A percentile compares a stretch with the other conserved stretches of the same genome.
phyloP scores from a whole-genome alignment of 2,329 filamentous ascomycete species.

The Aspergillus chevalieri region DNA sequence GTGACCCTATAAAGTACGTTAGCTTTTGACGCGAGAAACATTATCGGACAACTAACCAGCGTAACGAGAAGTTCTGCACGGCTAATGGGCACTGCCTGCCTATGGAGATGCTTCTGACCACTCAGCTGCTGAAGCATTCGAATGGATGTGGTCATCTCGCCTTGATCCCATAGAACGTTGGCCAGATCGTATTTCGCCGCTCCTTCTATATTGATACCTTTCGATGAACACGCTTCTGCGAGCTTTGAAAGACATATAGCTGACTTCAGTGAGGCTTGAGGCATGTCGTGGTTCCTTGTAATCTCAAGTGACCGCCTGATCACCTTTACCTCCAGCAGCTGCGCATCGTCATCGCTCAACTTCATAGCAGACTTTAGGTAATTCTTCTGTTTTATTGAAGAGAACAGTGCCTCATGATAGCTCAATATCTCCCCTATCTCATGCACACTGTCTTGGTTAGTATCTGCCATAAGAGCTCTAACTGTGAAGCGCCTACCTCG shows the following conservation, averaged over 20 bases:
- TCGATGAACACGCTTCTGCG: constrained; percentile 59
- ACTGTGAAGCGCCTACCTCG: constrained; percentile 52
- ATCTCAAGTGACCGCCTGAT: constrained; percentile 69
- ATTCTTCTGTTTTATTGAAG: constrained; percentile 66
- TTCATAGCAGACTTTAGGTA: constrained; percentile 56
- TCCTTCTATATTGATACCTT: constrained; percentile 72
- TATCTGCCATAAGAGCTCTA: not conserved
- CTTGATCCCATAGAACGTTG: constrained; percentile 88
- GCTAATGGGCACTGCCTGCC: constrained; percentile 66
- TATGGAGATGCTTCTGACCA: constrained; percentile 54
- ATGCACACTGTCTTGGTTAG: constrained; percentile 31
- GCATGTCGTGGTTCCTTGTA: constrained; percentile 70
- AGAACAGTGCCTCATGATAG: constrained; percentile 75
- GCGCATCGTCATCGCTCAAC: constrained; percentile 57
- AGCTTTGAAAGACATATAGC: constrained; percentile 78
- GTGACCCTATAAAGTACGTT: constrained; percentile 52
- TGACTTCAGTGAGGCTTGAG: constrained; percentile 80
- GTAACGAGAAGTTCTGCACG: constrained; percentile 77
- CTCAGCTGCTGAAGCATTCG: constrained; percentile 75
- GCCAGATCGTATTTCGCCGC: constrained; percentile 76
- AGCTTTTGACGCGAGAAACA: not conserved
- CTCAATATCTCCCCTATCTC: constrained; percentile 77
- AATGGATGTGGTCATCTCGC: constrained; percentile 83
- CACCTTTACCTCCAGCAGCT: constrained; percentile 68
- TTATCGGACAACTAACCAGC: constrained; percentile 40